These are phyloP conservation scores for Tricholoma sp. DNA, from an alignment of 768 basidiomycete species.

Conservation along the genomic window DNA sequence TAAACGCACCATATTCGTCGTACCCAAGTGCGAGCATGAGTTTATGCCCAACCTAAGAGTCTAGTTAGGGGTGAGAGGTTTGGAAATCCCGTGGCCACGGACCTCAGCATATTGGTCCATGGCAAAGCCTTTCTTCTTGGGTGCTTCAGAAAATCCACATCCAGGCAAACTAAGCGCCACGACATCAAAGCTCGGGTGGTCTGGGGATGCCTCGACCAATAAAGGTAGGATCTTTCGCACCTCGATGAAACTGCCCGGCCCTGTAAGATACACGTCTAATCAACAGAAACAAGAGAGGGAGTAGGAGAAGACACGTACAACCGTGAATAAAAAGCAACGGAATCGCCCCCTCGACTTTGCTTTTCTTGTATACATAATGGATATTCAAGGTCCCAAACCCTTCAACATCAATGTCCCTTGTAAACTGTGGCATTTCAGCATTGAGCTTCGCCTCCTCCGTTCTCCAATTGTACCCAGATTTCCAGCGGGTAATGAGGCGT, in stretches of 20 bases:
- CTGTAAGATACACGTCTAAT: conserved; percentile 20
- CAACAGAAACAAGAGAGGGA: background rate
- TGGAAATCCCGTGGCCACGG: too few relatives aligned
- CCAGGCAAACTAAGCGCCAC: conserved; percentile 56
- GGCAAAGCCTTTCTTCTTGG: conserved; percentile 47
- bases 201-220: conserved; percentile 34
- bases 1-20: too few relatives aligned
- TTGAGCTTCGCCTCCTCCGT: conserved; percentile 44
- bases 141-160: conserved; percentile 57
- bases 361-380: conserved; percentile 50
- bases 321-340: conserved; percentile 55
- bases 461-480: conserved; percentile 43
- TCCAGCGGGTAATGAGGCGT: conserved; percentile 43
- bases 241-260: conserved; percentile 60
- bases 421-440: conserved; percentile 44
- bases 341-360: conserved; percentile 33
- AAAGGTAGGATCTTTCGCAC: conserved; percentile 53
- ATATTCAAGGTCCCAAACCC: conserved; percentile 40
- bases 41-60: too few relatives aligned
- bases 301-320: conserved; percentile 20
- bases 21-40: conserved; percentile 9
- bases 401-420: conserved; percentile 41
- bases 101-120: conserved; percentile 44
- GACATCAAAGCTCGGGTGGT: conserved; percentile 57
- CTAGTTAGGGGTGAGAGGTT: too few relatives aligned